These are phyloP conservation scores for Malus sylvestris DNA, from an alignment of 306 rosid species.

Conservation along the genomic window DNA sequence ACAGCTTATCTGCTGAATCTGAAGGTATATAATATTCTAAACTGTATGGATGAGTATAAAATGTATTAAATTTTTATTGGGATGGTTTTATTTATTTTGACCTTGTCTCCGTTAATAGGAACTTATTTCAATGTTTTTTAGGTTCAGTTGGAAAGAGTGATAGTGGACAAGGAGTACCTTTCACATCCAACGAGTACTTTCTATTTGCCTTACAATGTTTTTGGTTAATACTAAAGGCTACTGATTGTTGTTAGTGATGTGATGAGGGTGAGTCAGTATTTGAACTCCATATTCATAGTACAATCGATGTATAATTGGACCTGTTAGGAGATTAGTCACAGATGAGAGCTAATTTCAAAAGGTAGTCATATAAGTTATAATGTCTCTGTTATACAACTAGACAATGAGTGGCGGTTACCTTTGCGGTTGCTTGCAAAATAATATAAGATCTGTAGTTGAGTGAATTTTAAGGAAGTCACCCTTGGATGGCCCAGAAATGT, in stretches of 20 bases:
- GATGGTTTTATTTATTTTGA: background rate
- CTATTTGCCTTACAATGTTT: slow-evolving; percentile 30
- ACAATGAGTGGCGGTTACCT: background rate
- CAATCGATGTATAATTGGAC: background rate
- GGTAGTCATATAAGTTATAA: background rate
- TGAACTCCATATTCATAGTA: slow-evolving; percentile 2
- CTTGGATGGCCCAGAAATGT: background rate
- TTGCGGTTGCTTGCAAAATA: background rate
- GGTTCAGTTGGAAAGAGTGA: slow-evolving; percentile 43
- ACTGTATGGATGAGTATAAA: background rate
- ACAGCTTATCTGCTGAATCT: slow-evolving; percentile 8
- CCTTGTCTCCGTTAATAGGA: background rate
- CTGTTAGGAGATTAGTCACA: background rate
- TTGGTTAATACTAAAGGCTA: slow-evolving; percentile 22
- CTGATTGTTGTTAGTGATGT: slow-evolving; percentile 24
- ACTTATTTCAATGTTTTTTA: slow-evolving; percentile 2
- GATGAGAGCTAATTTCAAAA: background rate
- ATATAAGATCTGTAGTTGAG: background rate
- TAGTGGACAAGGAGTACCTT: slow-evolving; percentile 23
- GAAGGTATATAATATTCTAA: slow-evolving; percentile 32
- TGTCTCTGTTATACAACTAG: background rate
- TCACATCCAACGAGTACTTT: slow-evolving; percentile 42
- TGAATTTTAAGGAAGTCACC: background rate
- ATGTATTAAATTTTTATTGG: background rate
- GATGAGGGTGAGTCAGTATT: slow-evolving; percentile 10